phyloP scores from a whole-genome alignment of 129 eudicot species.

The Tanacetum coccineum region DNA sequence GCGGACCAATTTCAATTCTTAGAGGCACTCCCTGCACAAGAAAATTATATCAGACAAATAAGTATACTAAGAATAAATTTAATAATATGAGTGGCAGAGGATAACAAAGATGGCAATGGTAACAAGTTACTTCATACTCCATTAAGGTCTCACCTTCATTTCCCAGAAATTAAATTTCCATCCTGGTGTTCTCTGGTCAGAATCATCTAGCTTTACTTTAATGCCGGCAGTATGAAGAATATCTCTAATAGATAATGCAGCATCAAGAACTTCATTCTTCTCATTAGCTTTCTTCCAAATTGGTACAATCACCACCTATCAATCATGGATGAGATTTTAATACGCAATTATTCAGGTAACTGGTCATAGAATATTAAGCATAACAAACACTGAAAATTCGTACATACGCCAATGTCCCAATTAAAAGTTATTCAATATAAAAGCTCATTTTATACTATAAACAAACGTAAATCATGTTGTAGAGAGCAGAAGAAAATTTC shows the following conservation, averaged over 20 bases:
- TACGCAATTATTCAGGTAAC: slow-evolving; percentile 5
- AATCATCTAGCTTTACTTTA: slow-evolving; percentile 79
- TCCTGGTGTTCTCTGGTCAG: slow-evolving; percentile 97
- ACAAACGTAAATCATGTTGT: neutral
- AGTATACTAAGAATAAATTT: neutral
- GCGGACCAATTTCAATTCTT: slow-evolving; percentile 89
- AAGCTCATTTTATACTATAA: neutral
- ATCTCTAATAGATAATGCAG: slow-evolving; percentile 65
- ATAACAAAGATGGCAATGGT: neutral
- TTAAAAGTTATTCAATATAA: neutral
- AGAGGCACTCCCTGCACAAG: slow-evolving; percentile 77
- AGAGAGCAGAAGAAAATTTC: neutral
- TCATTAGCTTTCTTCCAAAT: slow-evolving; percentile 90
- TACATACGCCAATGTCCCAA: neutral
- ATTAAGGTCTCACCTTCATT: slow-evolving; percentile 68
- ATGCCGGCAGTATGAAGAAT: slow-evolving; percentile 71
- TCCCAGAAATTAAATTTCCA: slow-evolving; percentile 98
- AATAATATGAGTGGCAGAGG: neutral
- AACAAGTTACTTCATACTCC: slow-evolving; percentile 7
- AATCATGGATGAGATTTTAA: slow-evolving; percentile 10
- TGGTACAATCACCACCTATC: slow-evolving; percentile 82
- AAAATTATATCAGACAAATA: neutral
- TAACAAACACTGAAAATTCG: neutral
- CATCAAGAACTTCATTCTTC: slow-evolving; percentile 65
- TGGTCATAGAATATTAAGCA: slow-evolving; percentile 1